Conservation (phyloP, 2,329 filamentous ascomycete genomes). For the Rhexocercosporidium sp. region DNA sequence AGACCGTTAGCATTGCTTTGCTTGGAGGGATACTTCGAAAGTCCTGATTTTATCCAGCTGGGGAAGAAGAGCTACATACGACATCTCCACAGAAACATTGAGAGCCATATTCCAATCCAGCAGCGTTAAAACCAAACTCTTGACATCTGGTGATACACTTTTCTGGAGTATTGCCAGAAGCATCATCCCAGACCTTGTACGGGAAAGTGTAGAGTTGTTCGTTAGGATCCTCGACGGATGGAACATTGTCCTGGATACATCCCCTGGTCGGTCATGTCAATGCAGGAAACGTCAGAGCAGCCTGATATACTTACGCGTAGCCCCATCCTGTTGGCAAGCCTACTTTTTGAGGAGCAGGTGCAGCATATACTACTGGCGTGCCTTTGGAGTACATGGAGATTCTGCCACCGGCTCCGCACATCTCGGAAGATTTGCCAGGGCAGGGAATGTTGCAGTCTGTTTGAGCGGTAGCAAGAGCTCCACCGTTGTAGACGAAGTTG, state of each 20-base stretch:
- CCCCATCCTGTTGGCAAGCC: slow-evolving; percentile 31
- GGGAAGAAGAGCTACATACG: slow-evolving; percentile 10
- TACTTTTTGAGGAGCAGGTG: slow-evolving; percentile 19
- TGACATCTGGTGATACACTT: slow-evolving; percentile 29
- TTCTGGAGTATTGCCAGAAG: slow-evolving; percentile 17
- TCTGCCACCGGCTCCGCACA: slow-evolving; percentile 30
- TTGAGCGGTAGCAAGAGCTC: slow-evolving; percentile 41
- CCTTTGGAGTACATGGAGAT: slow-evolving; percentile 25
- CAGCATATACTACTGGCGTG: neutral
- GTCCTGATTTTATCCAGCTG: neutral
- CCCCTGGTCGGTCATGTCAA: slow-evolving; percentile 53
- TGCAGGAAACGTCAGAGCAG: neutral
- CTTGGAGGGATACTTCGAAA: neutral
- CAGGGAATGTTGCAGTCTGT: slow-evolving; percentile 40
- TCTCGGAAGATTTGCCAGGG: slow-evolving; percentile 33
- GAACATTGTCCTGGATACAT: slow-evolving; percentile 56
- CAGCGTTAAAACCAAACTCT: slow-evolving; percentile 30
- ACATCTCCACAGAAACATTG: slow-evolving; percentile 41
- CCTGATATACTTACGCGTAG: slow-evolving; percentile 21
- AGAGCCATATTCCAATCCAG: slow-evolving; percentile 28
- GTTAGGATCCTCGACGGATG: slow-evolving; percentile 49
- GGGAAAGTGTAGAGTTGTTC: slow-evolving; percentile 24
- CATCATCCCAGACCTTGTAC: slow-evolving; percentile 25
- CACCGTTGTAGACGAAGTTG: slow-evolving; percentile 36
- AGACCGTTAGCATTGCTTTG: slow-evolving; percentile 32